Conservation (phyloP, 176 grass and related monocot genomes). For the Musa acuminata region DNA sequence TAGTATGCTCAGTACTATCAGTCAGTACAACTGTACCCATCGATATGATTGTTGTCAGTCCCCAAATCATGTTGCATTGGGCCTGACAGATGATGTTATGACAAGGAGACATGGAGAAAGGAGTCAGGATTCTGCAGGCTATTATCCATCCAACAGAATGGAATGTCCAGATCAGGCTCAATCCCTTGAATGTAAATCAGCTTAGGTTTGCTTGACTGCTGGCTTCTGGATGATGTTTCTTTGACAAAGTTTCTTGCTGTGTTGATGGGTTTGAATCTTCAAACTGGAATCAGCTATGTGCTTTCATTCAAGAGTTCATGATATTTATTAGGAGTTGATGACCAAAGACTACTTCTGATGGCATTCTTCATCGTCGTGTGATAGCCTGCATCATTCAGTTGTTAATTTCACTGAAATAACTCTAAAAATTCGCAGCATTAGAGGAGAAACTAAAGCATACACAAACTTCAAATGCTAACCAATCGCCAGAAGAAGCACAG, state of each 20-base stretch:
- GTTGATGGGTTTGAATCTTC: slow-evolving; percentile 14
- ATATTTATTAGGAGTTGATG: neutral
- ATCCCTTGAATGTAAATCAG: slow-evolving; percentile 74
- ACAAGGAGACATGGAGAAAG: slow-evolving; percentile 63
- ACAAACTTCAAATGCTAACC: too few species aligned
- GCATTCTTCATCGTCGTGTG: slow-evolving; percentile 58
- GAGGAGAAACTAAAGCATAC: too few species aligned
- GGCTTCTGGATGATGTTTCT: neutral
- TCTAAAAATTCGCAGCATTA: too few species aligned
- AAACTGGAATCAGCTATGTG: slow-evolving; percentile 1
- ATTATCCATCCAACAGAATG: slow-evolving; percentile 77
- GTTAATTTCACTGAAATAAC: neutral
- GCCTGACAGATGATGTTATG: slow-evolving; percentile 17
- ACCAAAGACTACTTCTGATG: slow-evolving; percentile 43
- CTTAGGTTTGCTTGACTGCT: slow-evolving; percentile 27
- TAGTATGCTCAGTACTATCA: too few species aligned
- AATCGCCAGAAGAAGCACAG: neutral
- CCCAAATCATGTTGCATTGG: slow-evolving; percentile 1
- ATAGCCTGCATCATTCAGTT: slow-evolving; percentile 15
- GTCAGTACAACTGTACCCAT: too few species aligned
- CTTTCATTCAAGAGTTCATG: slow-evolving; percentile 12
- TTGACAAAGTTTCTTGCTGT: neutral
- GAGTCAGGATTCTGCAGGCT: slow-evolving; percentile 62
- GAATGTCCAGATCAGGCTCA: slow-evolving; percentile 55
- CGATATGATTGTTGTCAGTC: too few species aligned